Percentiles rank a stretch among this genome's conserved stretches.
Evolutionary conservation across 106 monocot genomes (phyloP).

Genomic region (Dendrobium nobile): DNA sequence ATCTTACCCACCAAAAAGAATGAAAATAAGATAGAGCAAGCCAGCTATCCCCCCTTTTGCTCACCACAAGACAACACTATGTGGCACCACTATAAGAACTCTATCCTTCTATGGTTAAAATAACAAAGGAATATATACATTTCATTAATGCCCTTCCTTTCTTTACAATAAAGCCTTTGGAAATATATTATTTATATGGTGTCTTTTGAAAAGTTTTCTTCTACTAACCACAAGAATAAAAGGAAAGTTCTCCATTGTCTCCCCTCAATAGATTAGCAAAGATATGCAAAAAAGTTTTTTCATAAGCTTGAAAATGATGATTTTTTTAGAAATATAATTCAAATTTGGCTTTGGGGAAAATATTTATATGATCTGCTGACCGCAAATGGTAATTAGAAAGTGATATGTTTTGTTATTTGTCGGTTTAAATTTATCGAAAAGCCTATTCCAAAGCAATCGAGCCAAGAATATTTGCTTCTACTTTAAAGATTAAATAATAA

Average conservation of each 20-base stretch:
- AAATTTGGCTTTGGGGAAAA: background rate
- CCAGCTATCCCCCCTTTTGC: background rate
- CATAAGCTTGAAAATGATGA: background rate
- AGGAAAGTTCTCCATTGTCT: background rate
- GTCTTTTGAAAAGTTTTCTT: background rate
- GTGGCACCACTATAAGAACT: background rate
- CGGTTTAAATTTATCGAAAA: no score
- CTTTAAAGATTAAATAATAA: no score
- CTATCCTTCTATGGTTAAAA: no score
- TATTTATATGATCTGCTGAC: background rate
- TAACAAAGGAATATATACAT: no score
- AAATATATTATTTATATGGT: background rate
- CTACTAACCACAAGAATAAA: background rate
- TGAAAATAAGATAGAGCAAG: background rate
- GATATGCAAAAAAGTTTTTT: background rate
- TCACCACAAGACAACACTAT: background rate
- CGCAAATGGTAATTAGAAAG: background rate
- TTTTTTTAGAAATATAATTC: background rate
- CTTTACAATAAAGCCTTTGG: background rate
- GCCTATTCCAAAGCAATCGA: no score
- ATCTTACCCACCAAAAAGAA: background rate
- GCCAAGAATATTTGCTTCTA: no score
- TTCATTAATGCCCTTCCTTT: background rate
- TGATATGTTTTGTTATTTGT: background rate
- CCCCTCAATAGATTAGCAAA: background rate